These are phyloP conservation scores for Acrocalymma vagum DNA, from an alignment of 2,329 filamentous ascomycete genomes.

Conservation along the genomic window DNA sequence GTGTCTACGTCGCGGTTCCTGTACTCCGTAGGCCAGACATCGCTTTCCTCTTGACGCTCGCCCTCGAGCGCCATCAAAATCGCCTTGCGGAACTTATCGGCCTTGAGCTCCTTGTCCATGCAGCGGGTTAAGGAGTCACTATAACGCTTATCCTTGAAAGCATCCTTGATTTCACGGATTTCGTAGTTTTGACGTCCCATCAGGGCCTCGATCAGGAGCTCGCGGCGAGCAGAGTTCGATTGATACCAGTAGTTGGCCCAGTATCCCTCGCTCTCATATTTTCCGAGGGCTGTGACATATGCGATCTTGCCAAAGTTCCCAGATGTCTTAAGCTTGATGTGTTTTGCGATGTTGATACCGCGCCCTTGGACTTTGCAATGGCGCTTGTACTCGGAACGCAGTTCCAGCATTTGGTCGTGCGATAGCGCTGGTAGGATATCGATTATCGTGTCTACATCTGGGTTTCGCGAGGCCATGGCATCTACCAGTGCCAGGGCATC, in stretches of 20 bases:
- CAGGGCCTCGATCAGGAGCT: slow-evolving; percentile 90
- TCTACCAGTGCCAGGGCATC: slow-evolving; percentile 80
- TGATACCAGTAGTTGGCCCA: slow-evolving; percentile 99
- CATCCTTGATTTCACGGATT: slow-evolving; percentile 83
- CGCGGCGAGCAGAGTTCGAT: slow-evolving; percentile 80
- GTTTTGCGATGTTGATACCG: slow-evolving; percentile 85
- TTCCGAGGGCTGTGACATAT: slow-evolving; percentile 87
- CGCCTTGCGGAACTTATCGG: slow-evolving; percentile 94
- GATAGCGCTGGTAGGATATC: slow-evolving; percentile 85
- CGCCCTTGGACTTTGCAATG: slow-evolving; percentile 84
- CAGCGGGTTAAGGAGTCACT: slow-evolving; percentile 80
- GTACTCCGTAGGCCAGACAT: slow-evolving; percentile 66
- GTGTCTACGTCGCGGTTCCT: slow-evolving; percentile 72
- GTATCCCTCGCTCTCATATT: slow-evolving; percentile 93
- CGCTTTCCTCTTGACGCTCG: slow-evolving; percentile 81
- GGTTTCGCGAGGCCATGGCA: slow-evolving; percentile 72
- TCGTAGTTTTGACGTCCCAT: slow-evolving; percentile 93
- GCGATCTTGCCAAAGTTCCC: slow-evolving; percentile 87
- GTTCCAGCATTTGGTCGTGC: slow-evolving; percentile 85
- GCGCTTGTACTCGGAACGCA: slow-evolving; percentile 90
- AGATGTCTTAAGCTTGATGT: slow-evolving; percentile 82
- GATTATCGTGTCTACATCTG: slow-evolving; percentile 74
- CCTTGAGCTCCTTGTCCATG: slow-evolving; percentile 91
- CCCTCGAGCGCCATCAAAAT: slow-evolving; percentile 86
- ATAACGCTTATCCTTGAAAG: slow-evolving; percentile 93